phyloP scores from a whole-genome alignment of 2,329 filamentous ascomycete genomes.

The Botrytis fabae region DNA sequence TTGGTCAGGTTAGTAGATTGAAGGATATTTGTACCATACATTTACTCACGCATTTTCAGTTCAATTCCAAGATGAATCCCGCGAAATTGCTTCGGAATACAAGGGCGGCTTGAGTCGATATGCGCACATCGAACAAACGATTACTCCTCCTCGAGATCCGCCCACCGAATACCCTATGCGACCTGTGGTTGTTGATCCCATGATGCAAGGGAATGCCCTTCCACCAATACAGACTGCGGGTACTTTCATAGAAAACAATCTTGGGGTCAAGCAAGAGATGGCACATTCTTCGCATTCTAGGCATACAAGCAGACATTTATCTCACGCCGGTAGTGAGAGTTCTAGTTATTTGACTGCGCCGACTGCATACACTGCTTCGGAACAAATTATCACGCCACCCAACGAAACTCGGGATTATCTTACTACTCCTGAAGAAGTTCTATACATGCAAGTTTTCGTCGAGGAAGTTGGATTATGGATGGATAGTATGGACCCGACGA shows the following conservation, averaged over 20 bases:
- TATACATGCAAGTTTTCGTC: conserved; percentile 91
- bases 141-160: conserved; percentile 39
- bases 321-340: conserved; percentile 38
- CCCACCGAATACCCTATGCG: conserved; percentile 34
- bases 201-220: conserved; percentile 34
- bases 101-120: conserved; percentile 76
- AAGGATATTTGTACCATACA: neutral
- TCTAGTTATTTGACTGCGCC: conserved; percentile 44
- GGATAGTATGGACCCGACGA: conserved; percentile 83
- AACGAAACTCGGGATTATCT: conserved; percentile 61
- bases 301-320: conserved; percentile 39
- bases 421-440: conserved; percentile 72
- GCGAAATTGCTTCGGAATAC: conserved; percentile 88
- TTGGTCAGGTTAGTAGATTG: conserved; percentile 55
- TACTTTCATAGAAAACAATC: conserved; percentile 33
- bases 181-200: conserved; percentile 27
- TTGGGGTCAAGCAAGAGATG: conserved; percentile 34
- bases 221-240: conserved; percentile 38
- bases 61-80: conserved; percentile 83
- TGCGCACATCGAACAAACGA: conserved; percentile 51
- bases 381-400: conserved; percentile 43
- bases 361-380: conserved; percentile 40
- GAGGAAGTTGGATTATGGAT: conserved; percentile 92
- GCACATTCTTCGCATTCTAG: conserved; percentile 31
- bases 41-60: conserved; percentile 47